Base-by-base conservation (phyloP, 108 stramenopile species). In the Nitzschia putrida region DNA sequence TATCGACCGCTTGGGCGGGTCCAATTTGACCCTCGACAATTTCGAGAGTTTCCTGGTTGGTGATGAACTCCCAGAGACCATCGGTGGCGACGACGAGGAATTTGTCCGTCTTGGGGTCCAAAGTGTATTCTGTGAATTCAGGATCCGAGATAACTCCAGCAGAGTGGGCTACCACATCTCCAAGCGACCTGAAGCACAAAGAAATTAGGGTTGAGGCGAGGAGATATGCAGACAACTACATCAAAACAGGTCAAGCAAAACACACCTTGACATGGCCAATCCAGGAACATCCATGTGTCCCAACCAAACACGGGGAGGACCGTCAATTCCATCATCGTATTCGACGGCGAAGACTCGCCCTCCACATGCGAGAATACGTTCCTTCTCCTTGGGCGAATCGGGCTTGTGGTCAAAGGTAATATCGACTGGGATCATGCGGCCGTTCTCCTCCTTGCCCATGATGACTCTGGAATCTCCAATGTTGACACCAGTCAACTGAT, bases 241-340 rank as follows among this genome's bases (percentile, higher is more conserved):
- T 23, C 10, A 38, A 64, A 29, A 43, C 9, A 26, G n/a, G n/a
- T n/a, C 52, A 0, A 55, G 38, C 34, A 40, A 10, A 22, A 42
- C 25, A 69, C 53, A 88, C 88, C 89, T 74, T 34, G 90, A 83
- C 98, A 99, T 99, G 57, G 98, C 98, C 41, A 99, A 82, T 53
- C 98, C 98, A 26, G 98, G 98, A 45, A 97, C 94, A 84, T 99
- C 97, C 94, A 96, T 96, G 80, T 99, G 88, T 10, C 93, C 96
- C 57, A 99, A 81, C 98, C 98, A 99, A 13, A 99, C 98, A 71
- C 98, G 89, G 9, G 96, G 92, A 14, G 98, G 98, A 14, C 98
- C 98, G 80, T 98, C 97, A 69, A 99, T 90, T 40, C 98, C 98
- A 72, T 99, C 98, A 55, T 98, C 97, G 71, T 99, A 99, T 80